A percentile compares a stretch with the other conserved stretches of the same genome.
These are phyloP conservation scores for Daldinia vernicosa DNA, from an alignment of 495 filamentous ascomycete species.

Conservation along the genomic window DNA sequence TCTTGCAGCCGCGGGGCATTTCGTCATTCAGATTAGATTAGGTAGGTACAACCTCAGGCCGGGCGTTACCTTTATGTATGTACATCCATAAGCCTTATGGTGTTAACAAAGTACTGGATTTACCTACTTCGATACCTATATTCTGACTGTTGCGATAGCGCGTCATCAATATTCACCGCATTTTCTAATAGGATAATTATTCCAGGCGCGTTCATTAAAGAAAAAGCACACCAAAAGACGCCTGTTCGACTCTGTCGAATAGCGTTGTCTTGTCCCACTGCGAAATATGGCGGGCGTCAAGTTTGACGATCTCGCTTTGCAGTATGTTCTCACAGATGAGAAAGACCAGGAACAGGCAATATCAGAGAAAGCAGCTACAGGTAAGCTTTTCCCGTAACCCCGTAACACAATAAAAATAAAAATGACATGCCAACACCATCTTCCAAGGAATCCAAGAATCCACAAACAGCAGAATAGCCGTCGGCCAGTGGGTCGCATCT, in stretches of 20 bases:
- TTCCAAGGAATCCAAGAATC: slow-evolving; percentile 52
- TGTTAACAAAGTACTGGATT: neutral
- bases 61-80: too few species aligned
- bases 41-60: neutral
- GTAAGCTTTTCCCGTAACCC: slow-evolving; percentile 33
- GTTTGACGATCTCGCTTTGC: slow-evolving; percentile 57
- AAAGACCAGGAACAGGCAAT: slow-evolving; percentile 46
- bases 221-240: neutral
- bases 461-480: slow-evolving; percentile 50
- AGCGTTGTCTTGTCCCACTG: slow-evolving; percentile 5
- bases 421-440: slow-evolving; percentile 16
- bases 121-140: neutral
- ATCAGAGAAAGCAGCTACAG: slow-evolving; percentile 52
- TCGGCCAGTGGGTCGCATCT: slow-evolving; percentile 60
- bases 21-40: slow-evolving; percentile 36
- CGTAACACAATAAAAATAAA: neutral
- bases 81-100: neutral
- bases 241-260: slow-evolving; percentile 18
- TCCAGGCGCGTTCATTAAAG: neutral
- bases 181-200: neutral
- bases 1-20: slow-evolving; percentile 33
- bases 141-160: neutral
- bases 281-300: slow-evolving; percentile 49
- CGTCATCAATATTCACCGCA: neutral
- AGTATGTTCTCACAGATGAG: slow-evolving; percentile 60